Conservation (phyloP, 106 monocot species). For the Xerophyta viscosa region DNA sequence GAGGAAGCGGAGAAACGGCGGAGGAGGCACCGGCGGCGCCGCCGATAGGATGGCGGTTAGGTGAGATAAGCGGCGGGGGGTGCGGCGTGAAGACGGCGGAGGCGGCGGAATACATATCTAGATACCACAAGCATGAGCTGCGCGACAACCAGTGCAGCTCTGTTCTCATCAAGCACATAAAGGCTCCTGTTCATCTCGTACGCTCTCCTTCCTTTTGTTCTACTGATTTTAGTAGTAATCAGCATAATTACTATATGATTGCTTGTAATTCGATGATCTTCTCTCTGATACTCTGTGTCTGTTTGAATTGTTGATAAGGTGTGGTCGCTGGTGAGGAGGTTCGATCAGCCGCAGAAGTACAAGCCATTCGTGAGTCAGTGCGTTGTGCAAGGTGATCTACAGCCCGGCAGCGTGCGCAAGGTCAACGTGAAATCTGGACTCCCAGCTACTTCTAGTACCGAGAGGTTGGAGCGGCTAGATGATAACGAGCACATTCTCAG, state of each 20-base stretch:
- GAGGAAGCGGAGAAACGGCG: not conserved
- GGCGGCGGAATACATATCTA: conserved; percentile 49
- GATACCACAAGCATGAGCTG: conserved; percentile 56
- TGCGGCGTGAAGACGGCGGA: conserved; percentile 7
- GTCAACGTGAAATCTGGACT: conserved; percentile 31
- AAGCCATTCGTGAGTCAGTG: conserved; percentile 61
- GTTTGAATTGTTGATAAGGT: conserved; percentile 13
- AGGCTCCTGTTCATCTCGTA: conserved; percentile 71
- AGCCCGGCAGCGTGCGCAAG: conserved; percentile 30
- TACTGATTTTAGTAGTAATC: too few species aligned
- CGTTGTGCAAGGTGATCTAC: conserved; percentile 13
- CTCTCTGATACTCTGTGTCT: too few species aligned
- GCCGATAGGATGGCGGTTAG: not conserved
- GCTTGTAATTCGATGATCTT: too few species aligned
- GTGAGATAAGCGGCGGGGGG: conserved; percentile 16
- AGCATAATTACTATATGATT: too few species aligned
- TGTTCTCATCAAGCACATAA: conserved; percentile 59
- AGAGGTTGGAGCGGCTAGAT: conserved; percentile 33
- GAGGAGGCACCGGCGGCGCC: not conserved
- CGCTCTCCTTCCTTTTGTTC: not conserved
- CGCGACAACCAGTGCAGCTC: conserved; percentile 75
- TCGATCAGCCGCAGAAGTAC: conserved; percentile 62
- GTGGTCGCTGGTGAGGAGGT: conserved; percentile 60
- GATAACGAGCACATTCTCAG: conserved; percentile 30
- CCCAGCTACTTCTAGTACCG: conserved; percentile 35